Percentiles rank a stretch among this genome's conserved stretches.
phyloP scores from a whole-genome alignment of 352 stramenopile genomes.

The Pelagophyceae sp. region DNA sequence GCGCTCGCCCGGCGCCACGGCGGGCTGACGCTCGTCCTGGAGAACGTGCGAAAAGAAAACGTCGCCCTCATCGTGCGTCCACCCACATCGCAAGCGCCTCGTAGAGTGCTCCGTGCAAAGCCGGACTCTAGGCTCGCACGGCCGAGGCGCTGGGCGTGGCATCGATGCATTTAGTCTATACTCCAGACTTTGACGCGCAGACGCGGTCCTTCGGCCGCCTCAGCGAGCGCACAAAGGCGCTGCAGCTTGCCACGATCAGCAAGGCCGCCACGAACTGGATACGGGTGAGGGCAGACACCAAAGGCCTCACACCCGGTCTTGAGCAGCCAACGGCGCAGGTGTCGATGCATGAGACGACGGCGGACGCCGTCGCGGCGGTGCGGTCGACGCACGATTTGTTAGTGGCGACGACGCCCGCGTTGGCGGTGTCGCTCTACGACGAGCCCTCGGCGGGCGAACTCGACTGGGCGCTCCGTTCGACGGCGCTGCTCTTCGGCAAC shows the following conservation, averaged over 20 bases:
- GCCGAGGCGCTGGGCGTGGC: neutral
- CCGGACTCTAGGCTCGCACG: too few relatives aligned
- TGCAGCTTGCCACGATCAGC: neutral
- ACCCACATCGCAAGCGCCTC: too few relatives aligned
- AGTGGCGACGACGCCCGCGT: neutral
- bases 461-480: neutral
- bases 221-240: neutral
- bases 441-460: neutral
- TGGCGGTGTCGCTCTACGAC: neutral
- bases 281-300: too few relatives aligned
- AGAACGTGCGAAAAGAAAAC: constrained; percentile 2
- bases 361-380: neutral
- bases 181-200: neutral
- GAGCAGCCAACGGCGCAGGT: too few relatives aligned
- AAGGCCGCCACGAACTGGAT: neutral
- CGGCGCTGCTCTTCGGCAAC: neutral
- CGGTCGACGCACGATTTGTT: neutral
- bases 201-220: neutral
- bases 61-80: neutral
- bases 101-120: too few relatives aligned
- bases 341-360: neutral
- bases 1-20: neutral
- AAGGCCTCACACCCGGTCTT: too few relatives aligned
- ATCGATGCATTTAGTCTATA: neutral
- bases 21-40: neutral